A percentile compares a stretch with the other conserved stretches of the same genome.
These are phyloP conservation scores for Perkinsus marinus DNA, from an alignment of 169 alveolate genomes.

Conservation along the genomic window DNA sequence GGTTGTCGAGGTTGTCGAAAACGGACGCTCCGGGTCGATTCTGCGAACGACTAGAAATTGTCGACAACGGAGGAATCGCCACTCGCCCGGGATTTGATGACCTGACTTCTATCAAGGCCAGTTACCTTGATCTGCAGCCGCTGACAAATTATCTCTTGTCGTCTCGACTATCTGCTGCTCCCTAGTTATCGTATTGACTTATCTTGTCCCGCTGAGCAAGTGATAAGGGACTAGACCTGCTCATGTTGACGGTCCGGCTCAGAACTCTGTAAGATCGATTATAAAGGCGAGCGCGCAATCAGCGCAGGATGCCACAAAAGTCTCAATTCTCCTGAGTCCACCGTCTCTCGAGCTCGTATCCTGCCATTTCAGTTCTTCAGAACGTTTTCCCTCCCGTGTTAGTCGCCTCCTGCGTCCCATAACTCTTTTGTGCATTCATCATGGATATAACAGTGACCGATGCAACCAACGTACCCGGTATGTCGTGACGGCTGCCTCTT, in stretches of 20 bases:
- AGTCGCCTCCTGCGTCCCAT: not conserved
- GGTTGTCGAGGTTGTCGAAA: no score
- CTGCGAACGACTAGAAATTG: no score
- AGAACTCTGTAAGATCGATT: not conserved
- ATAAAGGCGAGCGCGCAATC: not conserved
- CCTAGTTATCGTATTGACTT: no score
- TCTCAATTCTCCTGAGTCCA: not conserved
- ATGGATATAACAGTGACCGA: not conserved
- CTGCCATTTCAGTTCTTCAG: not conserved
- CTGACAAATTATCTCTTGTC: no score
- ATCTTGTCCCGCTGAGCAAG: no score
- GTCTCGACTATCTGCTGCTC: no score
- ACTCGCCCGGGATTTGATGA: no score
- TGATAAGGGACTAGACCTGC: no score
- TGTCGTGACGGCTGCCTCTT: not conserved
- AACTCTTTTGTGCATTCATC: not conserved
- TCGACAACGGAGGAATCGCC: no score
- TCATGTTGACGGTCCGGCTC: not conserved
- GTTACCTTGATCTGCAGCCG: no score
- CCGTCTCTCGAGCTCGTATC: not conserved
- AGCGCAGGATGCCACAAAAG: not conserved
- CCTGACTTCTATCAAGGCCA: no score
- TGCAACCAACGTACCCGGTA: not conserved
- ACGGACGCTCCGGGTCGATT: no score
- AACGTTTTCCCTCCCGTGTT: not conserved